Conservation (phyloP, 352 stramenopile species). For the Phytophthora uliginosa region DNA sequence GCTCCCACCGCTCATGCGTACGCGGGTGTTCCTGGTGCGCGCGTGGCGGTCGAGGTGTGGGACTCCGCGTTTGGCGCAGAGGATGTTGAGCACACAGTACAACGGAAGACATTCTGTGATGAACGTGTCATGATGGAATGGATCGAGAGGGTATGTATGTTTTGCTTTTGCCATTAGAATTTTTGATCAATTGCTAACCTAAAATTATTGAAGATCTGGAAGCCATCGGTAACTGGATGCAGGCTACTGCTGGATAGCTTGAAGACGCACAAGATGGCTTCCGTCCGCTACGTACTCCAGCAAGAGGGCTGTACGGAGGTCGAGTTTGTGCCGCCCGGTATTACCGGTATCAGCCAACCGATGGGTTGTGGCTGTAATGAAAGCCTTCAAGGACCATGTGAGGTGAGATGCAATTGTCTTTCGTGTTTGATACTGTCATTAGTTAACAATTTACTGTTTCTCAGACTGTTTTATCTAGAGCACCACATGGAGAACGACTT, state of each 20-base stretch:
- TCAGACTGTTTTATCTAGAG: conserved; percentile 3
- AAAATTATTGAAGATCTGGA: background rate
- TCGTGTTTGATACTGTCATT: conserved; percentile 5
- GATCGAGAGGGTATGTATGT: background rate
- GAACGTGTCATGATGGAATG: background rate
- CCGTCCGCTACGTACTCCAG: background rate
- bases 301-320: conserved; percentile 10
- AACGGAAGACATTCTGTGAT: conserved; percentile 1
- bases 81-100: background rate
- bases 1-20: background rate
- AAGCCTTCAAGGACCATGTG: conserved; percentile 9
- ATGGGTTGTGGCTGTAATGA: conserved; percentile 20
- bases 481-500: conserved; percentile 18
- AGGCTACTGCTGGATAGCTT: conserved; percentile 10
- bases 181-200: background rate
- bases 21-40: background rate
- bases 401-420: background rate
- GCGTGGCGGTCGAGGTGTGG: background rate
- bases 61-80: background rate
- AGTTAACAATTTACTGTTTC: conserved; percentile 8
- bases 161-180: background rate
- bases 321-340: conserved; percentile 5
- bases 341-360: conserved; percentile 11
- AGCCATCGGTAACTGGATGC: conserved; percentile 1
- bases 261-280: conserved; percentile 12